phyloP scores from a whole-genome alignment of 148 eudicot genomes.

The Persicaria tinctoria region DNA sequence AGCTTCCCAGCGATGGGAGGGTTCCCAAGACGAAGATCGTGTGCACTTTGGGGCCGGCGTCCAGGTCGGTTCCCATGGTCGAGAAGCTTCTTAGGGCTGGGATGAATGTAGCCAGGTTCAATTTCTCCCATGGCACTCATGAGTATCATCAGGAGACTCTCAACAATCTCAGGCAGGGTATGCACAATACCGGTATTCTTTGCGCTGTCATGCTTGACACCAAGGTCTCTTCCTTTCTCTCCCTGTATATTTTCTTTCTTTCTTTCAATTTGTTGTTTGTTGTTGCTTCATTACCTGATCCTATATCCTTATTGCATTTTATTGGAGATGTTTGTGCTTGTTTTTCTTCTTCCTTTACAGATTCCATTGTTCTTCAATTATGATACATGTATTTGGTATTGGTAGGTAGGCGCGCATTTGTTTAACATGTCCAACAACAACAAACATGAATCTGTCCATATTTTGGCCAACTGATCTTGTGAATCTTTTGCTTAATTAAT shows the following conservation, averaged over 20 bases:
- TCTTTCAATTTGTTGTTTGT: not conserved
- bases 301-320: not conserved
- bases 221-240: constrained; percentile 29
- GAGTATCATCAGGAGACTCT: constrained; percentile 62
- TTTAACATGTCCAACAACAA: not conserved
- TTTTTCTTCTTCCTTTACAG: not conserved
- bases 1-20: constrained; percentile 45
- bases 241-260: not conserved
- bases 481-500: not conserved
- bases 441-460: not conserved
- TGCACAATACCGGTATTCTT: constrained; percentile 57
- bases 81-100: constrained; percentile 64
- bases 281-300: not conserved
- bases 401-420: not conserved
- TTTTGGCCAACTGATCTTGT: not conserved
- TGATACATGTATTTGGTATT: not conserved
- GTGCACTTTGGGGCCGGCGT: constrained; percentile 63
- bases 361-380: not conserved
- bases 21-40: constrained; percentile 65
- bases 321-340: not conserved
- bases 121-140: constrained; percentile 63
- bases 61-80: constrained; percentile 45
- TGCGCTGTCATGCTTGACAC: constrained; percentile 77
- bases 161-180: constrained; percentile 49
- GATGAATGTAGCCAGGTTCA: constrained; percentile 63